Base-by-base conservation (phyloP, 2,329 filamentous ascomycete species). In the Aschersonia sp. region DNA sequence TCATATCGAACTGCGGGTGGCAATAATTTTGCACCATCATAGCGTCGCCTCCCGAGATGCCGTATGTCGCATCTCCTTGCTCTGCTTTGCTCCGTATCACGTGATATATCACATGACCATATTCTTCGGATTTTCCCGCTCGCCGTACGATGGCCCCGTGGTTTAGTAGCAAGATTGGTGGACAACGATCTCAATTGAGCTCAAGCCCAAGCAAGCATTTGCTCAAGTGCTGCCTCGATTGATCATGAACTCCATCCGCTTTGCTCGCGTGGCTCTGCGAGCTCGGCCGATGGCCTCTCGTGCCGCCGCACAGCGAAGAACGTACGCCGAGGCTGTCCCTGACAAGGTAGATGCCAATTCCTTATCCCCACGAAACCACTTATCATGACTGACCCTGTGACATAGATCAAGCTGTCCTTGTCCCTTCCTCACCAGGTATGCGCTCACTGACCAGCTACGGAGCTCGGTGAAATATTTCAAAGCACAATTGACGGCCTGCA, bases 361-460 rank as follows among this genome's bases (percentile, higher is more conserved):
- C 14, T 14, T 14, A 14, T 14, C 14, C 14, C 14, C 2, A 14
- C 14, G 14, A 14, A 14, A 14, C 14, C 14, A 14, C 2, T 14
- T 14, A 14, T 14, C 14, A 45, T 53, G 57, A 55, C 55, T 61
- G 49, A 60, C 56, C 51, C 44, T 46, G 44, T 54, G 51, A 51
- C 8, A 14, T 59, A 83, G 79, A 94, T 98, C 79, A 94, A 94
- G 83, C 83, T 98, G 75, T 95, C 87, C 77, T 78, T 98, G 75
- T 81, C 86, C 68, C 85, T 98, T 61, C 92, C 92, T 73, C 90
- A 97, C 75, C 86, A 96, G 88, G 92, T 97, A 87, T 71, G 85
- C 64, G 52, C 45, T 49, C 30, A 22, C 50, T 51, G 14, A 14
- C 14, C 10, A 43, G 46, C 51, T 35, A 9, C 51, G 54, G 51